These are phyloP conservation scores for Cordyceps cicadae DNA, from an alignment of 2,329 filamentous ascomycete species.

Conservation along the genomic window DNA sequence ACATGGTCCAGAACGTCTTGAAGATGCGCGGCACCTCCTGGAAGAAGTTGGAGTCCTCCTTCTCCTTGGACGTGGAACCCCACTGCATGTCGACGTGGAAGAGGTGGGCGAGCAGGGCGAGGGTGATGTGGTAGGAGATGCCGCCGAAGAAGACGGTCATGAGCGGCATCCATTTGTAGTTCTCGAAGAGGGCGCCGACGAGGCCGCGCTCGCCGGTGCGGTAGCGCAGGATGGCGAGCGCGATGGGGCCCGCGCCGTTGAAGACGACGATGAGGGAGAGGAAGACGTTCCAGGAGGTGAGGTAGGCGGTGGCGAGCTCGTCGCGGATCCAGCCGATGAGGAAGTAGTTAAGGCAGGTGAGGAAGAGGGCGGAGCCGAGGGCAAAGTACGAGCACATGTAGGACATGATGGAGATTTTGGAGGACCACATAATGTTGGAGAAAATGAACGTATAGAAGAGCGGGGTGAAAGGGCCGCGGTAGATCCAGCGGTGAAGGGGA, in stretches of 20 bases:
- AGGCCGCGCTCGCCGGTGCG: conserved; percentile 47
- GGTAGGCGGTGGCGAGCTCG: conserved; percentile 57
- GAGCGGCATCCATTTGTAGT: conserved; percentile 55
- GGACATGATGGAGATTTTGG: conserved; percentile 63
- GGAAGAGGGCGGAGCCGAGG: conserved; percentile 57
- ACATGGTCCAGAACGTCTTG: conserved; percentile 43
- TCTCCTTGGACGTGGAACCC: conserved; percentile 52
- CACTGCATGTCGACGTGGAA: conserved; percentile 37
- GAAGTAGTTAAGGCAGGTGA: conserved; percentile 63
- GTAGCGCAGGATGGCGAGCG: conserved; percentile 56
- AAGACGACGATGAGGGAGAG: conserved; percentile 58
- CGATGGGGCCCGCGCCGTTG: conserved; percentile 51
- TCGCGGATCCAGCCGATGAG: conserved; percentile 64
- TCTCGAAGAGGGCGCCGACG: conserved; percentile 31
- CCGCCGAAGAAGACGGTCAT: conserved; percentile 38
- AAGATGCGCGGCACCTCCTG: conserved; percentile 47
- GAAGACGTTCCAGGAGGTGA: conserved; percentile 58
- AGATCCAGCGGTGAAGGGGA: conserved; percentile 54
- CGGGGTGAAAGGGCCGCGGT: conserved; percentile 54
- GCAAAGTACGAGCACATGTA: conserved; percentile 68
- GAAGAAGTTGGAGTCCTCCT: conserved; percentile 48
- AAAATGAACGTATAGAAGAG: conserved; percentile 54
- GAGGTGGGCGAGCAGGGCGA: conserved; percentile 34
- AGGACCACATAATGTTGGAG: conserved; percentile 54
- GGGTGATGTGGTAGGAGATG: conserved; percentile 33